Evolutionary conservation across 176 grass and related monocot genomes (phyloP), one percentile per base, ranked within the genome.

Genomic region (Carex myosuroides): DNA sequence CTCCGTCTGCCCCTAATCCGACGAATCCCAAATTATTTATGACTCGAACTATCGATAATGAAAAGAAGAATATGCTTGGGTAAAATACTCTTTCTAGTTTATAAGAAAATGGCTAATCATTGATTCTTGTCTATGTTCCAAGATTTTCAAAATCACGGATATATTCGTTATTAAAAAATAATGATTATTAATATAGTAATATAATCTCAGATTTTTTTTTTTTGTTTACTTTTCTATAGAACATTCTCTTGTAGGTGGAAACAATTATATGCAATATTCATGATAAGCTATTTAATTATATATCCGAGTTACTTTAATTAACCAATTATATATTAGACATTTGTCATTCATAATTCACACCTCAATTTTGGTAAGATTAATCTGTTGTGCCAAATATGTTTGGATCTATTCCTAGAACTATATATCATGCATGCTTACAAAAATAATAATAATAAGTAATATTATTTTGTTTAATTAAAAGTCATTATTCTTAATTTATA

Each of bases 121-220:
- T 53, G 42, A 20, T 1, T 1, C 21, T 12, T 53, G 70, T 29
- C 12, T 53, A 12, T 44, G 70, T 53, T 52, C 18, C 3, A 26
- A 75, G 44, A 50, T 75, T 29, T 75, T 11, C 33, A 53, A 75
- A 29, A 75, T 75, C 4, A 53, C 10, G 41, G 70, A 75, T 75
- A 75, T 75, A 75, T 75, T 75, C 44, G 4, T 13, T 75, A 37
- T 48, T 73, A 73, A 21, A 70, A 73, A 73, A 50, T 73, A 73
- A 20, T 8, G 18, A 73, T 26, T 26, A 3, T 18, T 70, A 7
- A 41, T 41, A 17, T 42, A 55, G 44, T 14, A 30, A 55, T 76
- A 76, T 76, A 76, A 72, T 72, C 69, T 12, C 17, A 71, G 18
- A 71, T 46, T 69, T 5, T 17, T 68, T 65, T 68, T 13, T 17